Evolutionary conservation across 1,139 yeast genomes (phyloP).

Genomic region (Pichia sp.): DNA sequence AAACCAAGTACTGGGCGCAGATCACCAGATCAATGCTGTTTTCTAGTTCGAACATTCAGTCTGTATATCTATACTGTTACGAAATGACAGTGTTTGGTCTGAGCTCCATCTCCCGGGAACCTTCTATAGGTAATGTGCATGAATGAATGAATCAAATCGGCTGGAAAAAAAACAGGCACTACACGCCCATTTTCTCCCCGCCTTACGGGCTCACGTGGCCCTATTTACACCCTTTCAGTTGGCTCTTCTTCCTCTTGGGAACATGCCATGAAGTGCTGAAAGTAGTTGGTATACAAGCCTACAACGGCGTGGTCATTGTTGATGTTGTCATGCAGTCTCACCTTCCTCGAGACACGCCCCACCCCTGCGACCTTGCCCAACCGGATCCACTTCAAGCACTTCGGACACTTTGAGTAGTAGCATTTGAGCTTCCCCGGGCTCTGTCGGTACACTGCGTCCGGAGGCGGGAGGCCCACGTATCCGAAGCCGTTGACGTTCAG

Average conservation of each 20-base stretch:
- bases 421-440: constrained; percentile 18
- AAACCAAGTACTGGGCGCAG: constrained; percentile 4
- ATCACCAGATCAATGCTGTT: constrained; percentile 1
- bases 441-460: constrained; percentile 17
- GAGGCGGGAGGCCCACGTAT: constrained; percentile 19
- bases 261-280: constrained; percentile 22
- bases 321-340: neutral
- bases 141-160: neutral
- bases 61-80: neutral
- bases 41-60: constrained; percentile 3
- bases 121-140: neutral
- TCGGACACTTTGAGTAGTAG: constrained; percentile 23
- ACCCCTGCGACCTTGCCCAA: constrained; percentile 18
- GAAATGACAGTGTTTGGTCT: too few relatives aligned
- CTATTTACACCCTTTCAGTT: neutral
- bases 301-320: constrained; percentile 5
- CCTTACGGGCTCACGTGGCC: neutral
- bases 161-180: neutral
- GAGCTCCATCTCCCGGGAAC: too few relatives aligned
- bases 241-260: constrained; percentile 2
- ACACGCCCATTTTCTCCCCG: neutral
- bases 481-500: constrained; percentile 4
- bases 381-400: constrained; percentile 21
- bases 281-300: constrained; percentile 24
- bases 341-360: neutral